Evolutionary conservation across 139 green algal species (phyloP).

Genomic region (Pleodorina starrii): DNA sequence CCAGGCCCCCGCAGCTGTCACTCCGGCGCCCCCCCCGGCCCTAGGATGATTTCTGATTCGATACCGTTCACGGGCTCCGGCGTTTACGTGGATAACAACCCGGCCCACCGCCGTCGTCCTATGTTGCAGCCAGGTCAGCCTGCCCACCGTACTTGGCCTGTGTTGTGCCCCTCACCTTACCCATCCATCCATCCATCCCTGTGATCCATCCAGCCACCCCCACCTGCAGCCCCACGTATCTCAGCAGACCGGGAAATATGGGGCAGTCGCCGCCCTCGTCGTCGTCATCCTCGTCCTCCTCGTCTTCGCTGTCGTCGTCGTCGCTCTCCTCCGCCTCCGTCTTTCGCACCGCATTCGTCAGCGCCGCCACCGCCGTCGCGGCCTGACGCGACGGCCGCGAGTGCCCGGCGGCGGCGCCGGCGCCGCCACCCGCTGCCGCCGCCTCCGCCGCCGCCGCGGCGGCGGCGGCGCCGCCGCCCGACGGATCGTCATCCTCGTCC

Average conservation of each 20-base stretch:
- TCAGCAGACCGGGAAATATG: conserved; percentile 35
- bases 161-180: too few species aligned
- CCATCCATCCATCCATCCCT: too few species aligned
- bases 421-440: background rate
- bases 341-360: conserved; percentile 18
- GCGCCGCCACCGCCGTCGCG: conserved; percentile 31
- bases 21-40: too few species aligned
- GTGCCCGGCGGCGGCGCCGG: background rate
- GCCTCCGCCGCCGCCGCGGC: background rate
- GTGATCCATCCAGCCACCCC: too few species aligned
- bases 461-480: too few species aligned
- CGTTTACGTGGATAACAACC: too few species aligned
- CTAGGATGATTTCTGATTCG: too few species aligned
- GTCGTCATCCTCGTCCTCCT: conserved; percentile 33
- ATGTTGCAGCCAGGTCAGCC: too few species aligned
- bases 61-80: too few species aligned
- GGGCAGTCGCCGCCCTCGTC: conserved; percentile 45
- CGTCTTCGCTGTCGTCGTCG: conserved; percentile 5
- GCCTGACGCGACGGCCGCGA: conserved; percentile 17
- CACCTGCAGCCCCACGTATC: conserved; percentile 45
- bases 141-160: too few species aligned
- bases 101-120: too few species aligned
- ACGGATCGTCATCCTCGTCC: conserved; percentile 18
- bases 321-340: conserved; percentile 38
- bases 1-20: too few species aligned